phyloP scores from a whole-genome alignment of 306 rosid genomes.

The Dalbergia cultrata region DNA sequence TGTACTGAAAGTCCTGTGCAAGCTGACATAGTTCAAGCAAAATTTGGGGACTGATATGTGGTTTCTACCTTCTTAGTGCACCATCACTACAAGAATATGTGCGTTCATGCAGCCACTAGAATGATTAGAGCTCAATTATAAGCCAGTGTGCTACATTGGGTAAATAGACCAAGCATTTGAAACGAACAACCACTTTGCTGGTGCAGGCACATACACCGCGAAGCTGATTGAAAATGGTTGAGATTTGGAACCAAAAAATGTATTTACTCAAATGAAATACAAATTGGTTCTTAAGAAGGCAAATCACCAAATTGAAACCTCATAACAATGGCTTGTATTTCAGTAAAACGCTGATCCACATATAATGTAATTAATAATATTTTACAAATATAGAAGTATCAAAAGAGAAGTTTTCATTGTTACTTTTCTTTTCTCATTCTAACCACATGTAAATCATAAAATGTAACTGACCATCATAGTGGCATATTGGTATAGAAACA shows the following conservation, averaged over 20 bases:
- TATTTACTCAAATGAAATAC: not conserved
- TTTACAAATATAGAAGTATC: not conserved
- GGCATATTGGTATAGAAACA: slow-evolving; percentile 79
- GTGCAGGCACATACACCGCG: not conserved
- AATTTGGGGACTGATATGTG: not conserved
- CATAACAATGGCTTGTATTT: not conserved
- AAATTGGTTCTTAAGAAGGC: slow-evolving; percentile 8
- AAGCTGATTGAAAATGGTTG: slow-evolving; percentile 14
- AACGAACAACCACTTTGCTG: not conserved
- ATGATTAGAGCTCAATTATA: not conserved
- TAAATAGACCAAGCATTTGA: not conserved
- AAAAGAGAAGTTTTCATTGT: not conserved
- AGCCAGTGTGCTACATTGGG: slow-evolving; percentile 6
- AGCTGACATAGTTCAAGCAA: not conserved
- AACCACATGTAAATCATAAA: slow-evolving; percentile 8
- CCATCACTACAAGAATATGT: not conserved
- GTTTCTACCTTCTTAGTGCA: not conserved
- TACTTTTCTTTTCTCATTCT: not conserved
- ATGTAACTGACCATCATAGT: slow-evolving; percentile 74
- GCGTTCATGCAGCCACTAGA: not conserved
- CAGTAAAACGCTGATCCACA: not conserved
- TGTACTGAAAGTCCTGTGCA: not conserved
- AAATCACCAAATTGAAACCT: not conserved
- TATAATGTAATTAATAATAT: not conserved
- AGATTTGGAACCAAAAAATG: not conserved